These are phyloP conservation scores for Fimicolochytrium jonesii DNA, from an alignment of 192 early-diverging fungal species.

Conservation along the genomic window DNA sequence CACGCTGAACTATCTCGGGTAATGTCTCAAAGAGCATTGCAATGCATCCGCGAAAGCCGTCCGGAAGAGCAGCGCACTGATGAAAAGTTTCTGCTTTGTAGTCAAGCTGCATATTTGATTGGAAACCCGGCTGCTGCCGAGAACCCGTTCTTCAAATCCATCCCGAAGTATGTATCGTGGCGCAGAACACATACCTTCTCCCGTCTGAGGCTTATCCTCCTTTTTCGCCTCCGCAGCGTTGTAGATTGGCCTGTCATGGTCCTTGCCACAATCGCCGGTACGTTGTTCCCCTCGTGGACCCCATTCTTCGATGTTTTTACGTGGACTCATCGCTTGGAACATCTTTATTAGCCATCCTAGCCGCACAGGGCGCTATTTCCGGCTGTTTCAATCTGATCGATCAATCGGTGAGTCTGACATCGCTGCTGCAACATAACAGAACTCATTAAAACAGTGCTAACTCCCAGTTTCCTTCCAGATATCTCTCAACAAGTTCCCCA, in stretches of 20 bases:
- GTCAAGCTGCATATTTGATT: slow-evolving; percentile 35
- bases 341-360: slow-evolving; percentile 49
- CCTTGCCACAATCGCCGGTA: slow-evolving; percentile 46
- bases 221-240: too few species aligned
- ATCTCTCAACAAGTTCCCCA: slow-evolving; percentile 45
- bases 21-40: background rate
- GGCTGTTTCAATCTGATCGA: slow-evolving; percentile 49
- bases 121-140: slow-evolving; percentile 17
- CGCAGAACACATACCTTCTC: too few species aligned
- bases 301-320: too few species aligned
- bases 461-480: slow-evolving; percentile 26
- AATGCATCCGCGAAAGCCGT: too few species aligned
- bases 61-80: too few species aligned
- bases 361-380: slow-evolving; percentile 54
- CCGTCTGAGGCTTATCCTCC: too few species aligned
- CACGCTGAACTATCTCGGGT: slow-evolving; percentile 46
- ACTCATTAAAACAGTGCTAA: background rate
- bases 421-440: background rate
- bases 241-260: slow-evolving; percentile 45
- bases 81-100: too few species aligned
- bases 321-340: too few species aligned
- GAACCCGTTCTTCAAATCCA: slow-evolving; percentile 35
- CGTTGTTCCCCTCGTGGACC: too few species aligned
- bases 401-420: slow-evolving; percentile 46
- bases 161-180: slow-evolving; percentile 33